phyloP scores from a whole-genome alignment of 2,329 filamentous ascomycete genomes.

The Dothideomycetes sp. region DNA sequence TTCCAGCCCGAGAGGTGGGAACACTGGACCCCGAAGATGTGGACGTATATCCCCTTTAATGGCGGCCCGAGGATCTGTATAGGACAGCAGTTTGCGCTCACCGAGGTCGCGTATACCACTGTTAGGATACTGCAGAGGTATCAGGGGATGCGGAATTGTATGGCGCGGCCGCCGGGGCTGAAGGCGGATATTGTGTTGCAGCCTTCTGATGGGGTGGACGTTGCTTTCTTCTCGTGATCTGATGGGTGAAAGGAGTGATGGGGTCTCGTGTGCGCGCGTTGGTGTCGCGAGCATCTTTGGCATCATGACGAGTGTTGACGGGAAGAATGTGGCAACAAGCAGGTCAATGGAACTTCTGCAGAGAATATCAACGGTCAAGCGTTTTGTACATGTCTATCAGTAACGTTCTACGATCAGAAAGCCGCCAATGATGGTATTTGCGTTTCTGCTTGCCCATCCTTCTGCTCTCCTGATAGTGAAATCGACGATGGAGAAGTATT shows the following conservation, averaged over 20 bases:
- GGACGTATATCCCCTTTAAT: slow-evolving; percentile 39
- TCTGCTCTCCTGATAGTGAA: no score
- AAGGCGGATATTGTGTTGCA: slow-evolving; percentile 39
- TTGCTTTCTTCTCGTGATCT: slow-evolving; percentile 22
- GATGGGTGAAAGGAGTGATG: neutral
- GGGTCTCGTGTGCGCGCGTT: neutral
- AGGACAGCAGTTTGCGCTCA: slow-evolving; percentile 40
- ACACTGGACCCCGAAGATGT: slow-evolving; percentile 36
- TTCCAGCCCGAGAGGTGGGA: slow-evolving; percentile 42
- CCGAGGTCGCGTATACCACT: slow-evolving; percentile 38
- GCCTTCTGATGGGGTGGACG: slow-evolving; percentile 29
- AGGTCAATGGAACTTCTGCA: no score
- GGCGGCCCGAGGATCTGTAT: slow-evolving; percentile 39
- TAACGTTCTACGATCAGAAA: no score
- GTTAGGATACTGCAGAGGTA: slow-evolving; percentile 35
- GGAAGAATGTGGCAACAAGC: no score
- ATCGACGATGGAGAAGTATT: no score
- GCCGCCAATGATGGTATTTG: no score
- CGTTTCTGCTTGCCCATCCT: no score
- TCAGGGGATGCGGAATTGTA: slow-evolving; percentile 28
- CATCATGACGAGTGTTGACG: no score
- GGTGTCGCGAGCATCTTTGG: neutral
- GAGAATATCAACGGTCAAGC: no score
- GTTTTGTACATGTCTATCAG: no score
- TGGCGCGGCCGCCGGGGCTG: slow-evolving; percentile 26